These are phyloP conservation scores for Coemansia sp. DNA, from an alignment of 192 early-diverging fungal species.

Conservation along the genomic window DNA sequence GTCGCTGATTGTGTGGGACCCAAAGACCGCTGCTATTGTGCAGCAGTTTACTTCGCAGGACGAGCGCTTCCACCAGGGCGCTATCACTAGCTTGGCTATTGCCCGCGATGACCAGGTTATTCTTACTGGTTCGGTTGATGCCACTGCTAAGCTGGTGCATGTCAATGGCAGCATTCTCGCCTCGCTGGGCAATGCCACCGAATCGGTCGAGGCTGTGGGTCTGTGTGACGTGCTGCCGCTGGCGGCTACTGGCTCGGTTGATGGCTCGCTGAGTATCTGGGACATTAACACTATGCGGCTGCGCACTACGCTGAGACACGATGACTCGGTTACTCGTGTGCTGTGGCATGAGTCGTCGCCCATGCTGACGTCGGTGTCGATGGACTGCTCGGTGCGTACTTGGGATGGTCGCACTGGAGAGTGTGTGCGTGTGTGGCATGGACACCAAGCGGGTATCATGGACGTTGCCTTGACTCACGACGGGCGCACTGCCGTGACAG, in stretches of 20 bases:
- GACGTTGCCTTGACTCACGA: constrained; percentile 75
- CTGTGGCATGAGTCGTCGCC: constrained; percentile 67
- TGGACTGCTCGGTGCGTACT: constrained; percentile 74
- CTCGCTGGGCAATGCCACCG: constrained; percentile 75
- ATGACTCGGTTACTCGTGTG: constrained; percentile 82
- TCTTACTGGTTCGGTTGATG: constrained; percentile 80
- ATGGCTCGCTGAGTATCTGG: constrained; percentile 90
- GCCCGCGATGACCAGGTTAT: constrained; percentile 73
- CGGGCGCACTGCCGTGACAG: constrained; percentile 71
- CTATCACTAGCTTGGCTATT: constrained; percentile 73
- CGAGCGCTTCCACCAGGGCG: constrained; percentile 79
- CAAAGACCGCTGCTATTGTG: constrained; percentile 74
- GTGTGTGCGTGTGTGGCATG: constrained; percentile 68
- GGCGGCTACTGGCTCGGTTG: constrained; percentile 82
- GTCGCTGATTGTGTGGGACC: constrained; percentile 87
- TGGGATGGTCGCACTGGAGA: constrained; percentile 93
- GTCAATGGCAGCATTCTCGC: constrained; percentile 78
- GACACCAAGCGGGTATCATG: constrained; percentile 86
- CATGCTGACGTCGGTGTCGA: constrained; percentile 70
- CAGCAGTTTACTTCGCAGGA: constrained; percentile 67
- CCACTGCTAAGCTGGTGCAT: constrained; percentile 75
- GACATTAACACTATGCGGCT: constrained; percentile 81
- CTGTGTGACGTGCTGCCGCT: constrained; percentile 70
- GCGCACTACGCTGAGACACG: constrained; percentile 78
- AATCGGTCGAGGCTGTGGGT: constrained; percentile 83